Evolutionary conservation across 371 early-diverging fungal genomes (phyloP), one percentile per base, ranked within the genome.

Genomic region (Quaeritorhiza haematococci): DNA sequence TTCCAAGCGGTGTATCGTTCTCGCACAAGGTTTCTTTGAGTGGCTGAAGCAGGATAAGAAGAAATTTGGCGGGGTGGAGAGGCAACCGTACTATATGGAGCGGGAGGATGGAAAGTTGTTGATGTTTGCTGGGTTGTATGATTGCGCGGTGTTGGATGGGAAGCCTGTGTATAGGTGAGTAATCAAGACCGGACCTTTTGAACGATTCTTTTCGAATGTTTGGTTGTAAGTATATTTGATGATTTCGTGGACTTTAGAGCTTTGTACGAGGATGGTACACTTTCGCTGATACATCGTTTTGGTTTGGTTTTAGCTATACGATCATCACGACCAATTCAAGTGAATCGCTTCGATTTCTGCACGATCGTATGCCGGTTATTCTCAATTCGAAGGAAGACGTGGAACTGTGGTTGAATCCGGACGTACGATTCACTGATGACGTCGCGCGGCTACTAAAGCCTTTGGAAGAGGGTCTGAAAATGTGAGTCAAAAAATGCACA

Each of bases 341-440:
- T 8, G 32, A 55, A 0, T 66, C 63, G 2, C 66, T 87, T 26
- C 61, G 67, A 8, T 82, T 72, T 66, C 61, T 89, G 0, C 89
- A 89, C 57, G 78, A 84, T 55, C 78, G 89, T 0, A 86, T 89
- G 85, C 89, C 89, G 17, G 87, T 84, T 29, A 78, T 89, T 50
- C 65, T 87, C 27, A 68, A 78, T 13, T 62, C 75, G 15, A 72
- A 72, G 28, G 57, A 70, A 26, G 79, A 75, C 23, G 64, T 76
- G 21, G 61, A 67, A 13, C 34, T 33, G 13, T 89, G 89, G 89
- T 58, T 89, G n/a, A 79, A 85, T 57, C 71, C 69, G n/a, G n/a
- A n/a, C n/a, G n/a, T n/a, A n/a, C n/a, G n/a, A n/a, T n/a, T n/a
- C n/a, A n/a, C n/a, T n/a, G n/a, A n/a, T n/a, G n/a, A n/a, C n/a